A percentile compares a stretch with the other conserved stretches of the same genome.
Conservation (phyloP, 495 filamentous ascomycete species). For the Barbatosphaeria neglecta region DNA sequence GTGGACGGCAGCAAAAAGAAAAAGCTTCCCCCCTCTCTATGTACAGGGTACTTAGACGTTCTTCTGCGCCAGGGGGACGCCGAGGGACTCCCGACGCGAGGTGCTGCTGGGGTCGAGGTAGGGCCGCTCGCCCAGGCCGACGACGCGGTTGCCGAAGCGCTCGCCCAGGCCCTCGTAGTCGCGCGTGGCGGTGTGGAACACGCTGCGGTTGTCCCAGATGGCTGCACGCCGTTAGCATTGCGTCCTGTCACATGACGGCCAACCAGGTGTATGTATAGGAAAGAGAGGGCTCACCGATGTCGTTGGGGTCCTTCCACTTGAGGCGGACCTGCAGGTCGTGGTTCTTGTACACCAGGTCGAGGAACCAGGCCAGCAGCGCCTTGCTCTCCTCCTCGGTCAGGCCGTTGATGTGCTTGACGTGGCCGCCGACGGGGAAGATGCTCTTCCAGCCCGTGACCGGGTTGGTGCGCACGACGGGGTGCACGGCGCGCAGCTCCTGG, state of each 20-base stretch:
- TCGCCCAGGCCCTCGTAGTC: conserved; percentile 52
- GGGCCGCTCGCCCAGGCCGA: conserved; percentile 58
- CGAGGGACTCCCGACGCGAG: conserved; percentile 45
- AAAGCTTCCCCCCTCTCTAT: too few species aligned
- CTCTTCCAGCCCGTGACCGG: conserved; percentile 72
- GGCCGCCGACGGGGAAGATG: conserved; percentile 51
- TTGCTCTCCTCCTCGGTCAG: conserved; percentile 53
- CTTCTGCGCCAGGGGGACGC: background rate
- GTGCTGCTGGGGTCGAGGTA: conserved; percentile 53
- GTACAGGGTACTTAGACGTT: too few species aligned
- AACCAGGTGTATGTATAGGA: too few species aligned
- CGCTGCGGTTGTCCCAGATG: conserved; percentile 70
- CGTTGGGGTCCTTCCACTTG: conserved; percentile 49
- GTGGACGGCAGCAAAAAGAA: too few species aligned
- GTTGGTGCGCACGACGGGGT: conserved; percentile 68
- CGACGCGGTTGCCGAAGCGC: conserved; percentile 48
- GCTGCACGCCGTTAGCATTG: too few species aligned
- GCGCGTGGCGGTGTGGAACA: conserved; percentile 59
- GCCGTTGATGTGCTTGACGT: conserved; percentile 54
- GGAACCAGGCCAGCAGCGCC: conserved; percentile 50
- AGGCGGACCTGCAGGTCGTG: conserved; percentile 70
- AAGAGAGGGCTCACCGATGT: too few species aligned
- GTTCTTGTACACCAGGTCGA: conserved; percentile 55
- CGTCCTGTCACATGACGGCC: too few species aligned
- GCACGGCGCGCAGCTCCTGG: conserved; percentile 46